phyloP scores from a whole-genome alignment of 495 filamentous ascomycete species.

The Penicillium pancosmium region DNA sequence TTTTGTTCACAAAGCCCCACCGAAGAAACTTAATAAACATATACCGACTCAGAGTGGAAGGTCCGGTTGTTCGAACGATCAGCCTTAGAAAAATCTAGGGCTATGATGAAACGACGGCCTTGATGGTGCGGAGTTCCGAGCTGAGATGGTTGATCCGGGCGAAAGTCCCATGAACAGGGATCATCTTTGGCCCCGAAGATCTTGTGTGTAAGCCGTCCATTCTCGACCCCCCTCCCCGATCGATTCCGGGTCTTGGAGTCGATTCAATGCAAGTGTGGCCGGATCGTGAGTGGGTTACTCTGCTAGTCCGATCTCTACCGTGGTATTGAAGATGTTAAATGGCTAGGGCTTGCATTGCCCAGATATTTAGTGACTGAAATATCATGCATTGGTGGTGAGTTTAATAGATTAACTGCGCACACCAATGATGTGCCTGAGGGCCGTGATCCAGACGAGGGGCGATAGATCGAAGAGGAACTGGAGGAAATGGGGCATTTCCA shows the following conservation, averaged over 20 bases:
- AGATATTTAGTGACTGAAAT: not conserved
- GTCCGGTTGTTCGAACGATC: not conserved
- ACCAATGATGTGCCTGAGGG: not conserved
- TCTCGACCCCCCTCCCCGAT: not conserved
- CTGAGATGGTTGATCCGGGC: constrained; percentile 7
- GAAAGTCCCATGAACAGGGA: constrained; percentile 2
- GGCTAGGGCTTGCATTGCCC: too few relatives aligned
- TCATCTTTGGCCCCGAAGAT: constrained; percentile 7
- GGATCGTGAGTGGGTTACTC: not conserved
- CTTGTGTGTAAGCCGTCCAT: not conserved
- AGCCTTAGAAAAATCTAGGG: constrained; percentile 11
- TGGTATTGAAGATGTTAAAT: not conserved
- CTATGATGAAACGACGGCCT: constrained; percentile 10
- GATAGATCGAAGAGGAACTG: constrained; percentile 4
- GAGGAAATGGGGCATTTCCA: not conserved
- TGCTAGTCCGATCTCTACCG: not conserved
- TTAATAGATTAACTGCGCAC: constrained; percentile 2
- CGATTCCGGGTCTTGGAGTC: not conserved
- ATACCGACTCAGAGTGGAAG: not conserved
- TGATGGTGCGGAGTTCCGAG: constrained; percentile 1
- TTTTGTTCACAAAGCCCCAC: not conserved
- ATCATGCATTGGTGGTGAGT: not conserved
- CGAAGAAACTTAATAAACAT: not conserved
- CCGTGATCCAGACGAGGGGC: not conserved
- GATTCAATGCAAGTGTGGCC: not conserved